Evolutionary conservation across 2,329 filamentous ascomycete species (phyloP), one percentile per base, ranked within the genome.

Genomic region (Alternaria arborescens): DNA sequence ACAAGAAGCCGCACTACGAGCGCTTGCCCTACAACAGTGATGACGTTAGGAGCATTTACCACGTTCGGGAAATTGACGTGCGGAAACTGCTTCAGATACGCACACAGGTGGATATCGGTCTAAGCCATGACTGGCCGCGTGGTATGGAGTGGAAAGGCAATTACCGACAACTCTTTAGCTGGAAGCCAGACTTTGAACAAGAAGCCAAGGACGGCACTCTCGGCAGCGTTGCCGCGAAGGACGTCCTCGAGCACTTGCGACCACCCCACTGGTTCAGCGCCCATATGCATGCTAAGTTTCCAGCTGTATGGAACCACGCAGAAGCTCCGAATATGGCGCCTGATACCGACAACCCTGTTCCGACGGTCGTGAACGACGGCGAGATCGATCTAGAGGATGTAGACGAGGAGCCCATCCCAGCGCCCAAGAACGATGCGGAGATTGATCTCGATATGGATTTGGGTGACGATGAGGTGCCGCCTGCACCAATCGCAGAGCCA

Each of bases 111-210:
- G 95, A 99, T 68, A 82, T 99, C 44, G 93, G 94, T 3, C 80
- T 99, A 54, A 97, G 94, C 69, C 95, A 99, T 75, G 95, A 99
- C 80, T 99, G 95, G 95, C 95, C 95, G 0, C 87, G 89, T 51
- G 89, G 86, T 0, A 87, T 98, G 55, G 95, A 97, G 79, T 88
- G 87, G 75, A 86, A 88, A 65, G 95, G 95, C 5, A 85, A 98
- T 73, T 81, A 85, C 47, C 80, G 84, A 48, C 81, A 82, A 42
- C 81, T 99, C 1, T 97, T 93, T 76, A 82, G 80, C 30, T 86
- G 83, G 75, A 98, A 98, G 81, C 85, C 85, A 0, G 84, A 88
- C 70, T 95, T 98, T 66, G 84, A 88, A 66, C 80, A 86, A 51
- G 95, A 99, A 77, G 93, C 93, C 1, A 82, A 83, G 48, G 87